phyloP scores from a whole-genome alignment of 2,329 filamentous ascomycete genomes.

The Chaetomium olivaceum region DNA sequence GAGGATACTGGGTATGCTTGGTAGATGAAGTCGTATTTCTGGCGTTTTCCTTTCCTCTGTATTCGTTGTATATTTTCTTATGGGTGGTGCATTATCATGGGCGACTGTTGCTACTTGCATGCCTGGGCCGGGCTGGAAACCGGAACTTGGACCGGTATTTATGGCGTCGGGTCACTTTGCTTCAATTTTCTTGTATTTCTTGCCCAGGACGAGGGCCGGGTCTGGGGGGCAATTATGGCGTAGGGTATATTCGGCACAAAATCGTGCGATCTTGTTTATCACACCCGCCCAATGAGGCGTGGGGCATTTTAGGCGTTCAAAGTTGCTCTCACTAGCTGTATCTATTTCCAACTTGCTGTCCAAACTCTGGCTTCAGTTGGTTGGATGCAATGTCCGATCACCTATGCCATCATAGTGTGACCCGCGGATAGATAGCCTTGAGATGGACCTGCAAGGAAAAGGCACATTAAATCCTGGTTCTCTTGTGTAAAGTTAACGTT shows the following conservation, averaged over 20 bases:
- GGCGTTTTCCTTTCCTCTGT: background rate
- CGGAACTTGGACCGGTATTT: background rate
- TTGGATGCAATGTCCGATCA: background rate
- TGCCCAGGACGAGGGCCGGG: background rate
- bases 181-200: background rate
- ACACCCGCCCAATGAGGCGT: background rate
- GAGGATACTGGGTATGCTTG: slow-evolving; percentile 30
- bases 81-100: background rate
- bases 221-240: background rate
- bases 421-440: background rate
- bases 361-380: background rate
- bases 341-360: background rate
- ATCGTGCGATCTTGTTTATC: background rate
- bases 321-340: background rate
- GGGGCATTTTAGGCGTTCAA: background rate
- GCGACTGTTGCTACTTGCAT: background rate
- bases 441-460: background rate
- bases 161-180: background rate
- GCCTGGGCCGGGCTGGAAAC: background rate
- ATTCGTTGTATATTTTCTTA: background rate
- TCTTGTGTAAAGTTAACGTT: background rate
- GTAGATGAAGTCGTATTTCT: background rate
- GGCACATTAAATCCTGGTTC: background rate
- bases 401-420: background rate
- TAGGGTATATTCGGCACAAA: background rate